Conservation (phyloP, 192 early-diverging fungal species). For the Coemansia sp. region DNA sequence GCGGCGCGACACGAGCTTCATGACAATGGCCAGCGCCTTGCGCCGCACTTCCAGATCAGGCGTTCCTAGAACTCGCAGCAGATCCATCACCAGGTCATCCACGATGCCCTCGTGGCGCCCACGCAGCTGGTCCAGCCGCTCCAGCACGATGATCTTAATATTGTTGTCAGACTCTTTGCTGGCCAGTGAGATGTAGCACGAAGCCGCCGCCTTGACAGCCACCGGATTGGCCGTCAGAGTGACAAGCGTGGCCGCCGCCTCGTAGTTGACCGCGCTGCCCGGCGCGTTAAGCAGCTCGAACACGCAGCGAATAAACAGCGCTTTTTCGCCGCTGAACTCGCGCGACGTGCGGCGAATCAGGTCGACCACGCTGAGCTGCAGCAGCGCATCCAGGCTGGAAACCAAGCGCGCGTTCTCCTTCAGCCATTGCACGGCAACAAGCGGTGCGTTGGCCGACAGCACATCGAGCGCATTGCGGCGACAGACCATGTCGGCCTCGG, state of each 20-base stretch:
- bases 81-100: conserved; percentile 95
- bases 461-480: conserved; percentile 95
- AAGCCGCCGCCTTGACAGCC: conserved; percentile 90
- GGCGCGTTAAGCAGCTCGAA: conserved; percentile 80
- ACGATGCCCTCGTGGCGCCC: conserved; percentile 82
- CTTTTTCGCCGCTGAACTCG: conserved; percentile 80
- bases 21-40: conserved; percentile 81
- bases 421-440: conserved; percentile 83
- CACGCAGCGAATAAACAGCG: conserved; percentile 89
- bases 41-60: conserved; percentile 95
- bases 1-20: conserved; percentile 87
- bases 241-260: conserved; percentile 93
- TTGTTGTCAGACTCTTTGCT: conserved; percentile 97
- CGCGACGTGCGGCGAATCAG: conserved; percentile 90
- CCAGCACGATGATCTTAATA: conserved; percentile 94
- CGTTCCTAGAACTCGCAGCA: conserved; percentile 84
- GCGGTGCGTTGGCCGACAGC: conserved; percentile 75
- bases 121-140: conserved; percentile 85
- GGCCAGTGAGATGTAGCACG: conserved; percentile 88
- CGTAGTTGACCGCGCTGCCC: conserved; percentile 92
- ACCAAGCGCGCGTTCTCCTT: conserved; percentile 73
- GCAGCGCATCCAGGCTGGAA: conserved; percentile 80
- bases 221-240: conserved; percentile 82
- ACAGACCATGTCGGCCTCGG: conserved; percentile 89
- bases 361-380: conserved; percentile 94